Evolutionary conservation across 2,329 filamentous ascomycete species (phyloP).

Genomic region (Zymoseptoria passerinii): DNA sequence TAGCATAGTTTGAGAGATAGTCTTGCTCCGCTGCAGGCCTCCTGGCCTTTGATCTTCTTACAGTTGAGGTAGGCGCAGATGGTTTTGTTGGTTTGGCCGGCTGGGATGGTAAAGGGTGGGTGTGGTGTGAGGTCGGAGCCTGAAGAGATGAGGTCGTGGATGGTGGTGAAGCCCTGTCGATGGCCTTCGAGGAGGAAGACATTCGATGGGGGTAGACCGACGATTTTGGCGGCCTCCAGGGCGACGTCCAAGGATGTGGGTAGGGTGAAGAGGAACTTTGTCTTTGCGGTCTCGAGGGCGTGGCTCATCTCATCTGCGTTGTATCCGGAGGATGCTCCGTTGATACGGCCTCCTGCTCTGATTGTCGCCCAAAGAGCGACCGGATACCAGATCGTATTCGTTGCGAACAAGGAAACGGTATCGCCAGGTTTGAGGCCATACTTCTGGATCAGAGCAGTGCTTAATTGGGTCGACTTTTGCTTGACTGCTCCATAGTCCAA

Average conservation of each 20-base stretch:
- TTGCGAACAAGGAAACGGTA: constrained; percentile 51
- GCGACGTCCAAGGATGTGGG: constrained; percentile 46
- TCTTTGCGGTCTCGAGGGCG: constrained; percentile 48
- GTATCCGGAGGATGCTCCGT: constrained; percentile 56
- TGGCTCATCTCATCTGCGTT: constrained; percentile 58
- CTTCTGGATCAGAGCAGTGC: constrained; percentile 49
- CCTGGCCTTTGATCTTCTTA: too few species aligned
- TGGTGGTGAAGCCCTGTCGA: constrained; percentile 38
- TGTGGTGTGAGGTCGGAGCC: constrained; percentile 34
- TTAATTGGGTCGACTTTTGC: constrained; percentile 47
- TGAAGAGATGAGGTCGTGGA: constrained; percentile 36
- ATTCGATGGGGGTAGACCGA: constrained; percentile 41
- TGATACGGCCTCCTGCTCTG: constrained; percentile 46
- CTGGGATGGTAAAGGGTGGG: constrained; percentile 41
- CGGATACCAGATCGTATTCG: constrained; percentile 59
- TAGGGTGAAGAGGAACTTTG: constrained; percentile 50
- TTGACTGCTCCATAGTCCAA: constrained; percentile 50
- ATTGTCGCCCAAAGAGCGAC: constrained; percentile 52
- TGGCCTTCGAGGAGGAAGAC: constrained; percentile 49
- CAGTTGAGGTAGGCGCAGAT: constrained; percentile 43
- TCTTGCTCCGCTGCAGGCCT: too few species aligned
- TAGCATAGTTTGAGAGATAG: too few species aligned
- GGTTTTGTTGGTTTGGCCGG: constrained; percentile 46
- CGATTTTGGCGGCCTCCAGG: constrained; percentile 43
- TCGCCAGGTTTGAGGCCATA: constrained; percentile 47